Percentiles rank a stretch among this genome's conserved stretches.
These are phyloP conservation scores for Magnaporthiopsis incrustans DNA, from an alignment of 2,329 filamentous ascomycete species.

Conservation along the genomic window DNA sequence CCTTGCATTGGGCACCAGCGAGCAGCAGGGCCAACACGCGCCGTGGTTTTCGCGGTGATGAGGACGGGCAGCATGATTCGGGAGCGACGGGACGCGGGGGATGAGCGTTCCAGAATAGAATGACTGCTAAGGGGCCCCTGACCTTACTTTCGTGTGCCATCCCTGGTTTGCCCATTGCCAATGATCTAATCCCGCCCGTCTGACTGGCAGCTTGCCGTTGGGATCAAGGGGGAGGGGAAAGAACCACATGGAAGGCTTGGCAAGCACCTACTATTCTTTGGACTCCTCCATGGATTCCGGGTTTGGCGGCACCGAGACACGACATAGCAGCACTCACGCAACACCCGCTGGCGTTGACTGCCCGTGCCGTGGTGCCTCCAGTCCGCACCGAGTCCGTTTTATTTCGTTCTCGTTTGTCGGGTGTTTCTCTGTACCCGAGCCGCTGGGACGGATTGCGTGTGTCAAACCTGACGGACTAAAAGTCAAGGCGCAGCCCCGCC, in stretches of 20 bases:
- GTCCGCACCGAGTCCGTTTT: too few relatives aligned
- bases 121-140: not conserved
- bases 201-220: not conserved
- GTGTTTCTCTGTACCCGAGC: not conserved
- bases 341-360: not conserved
- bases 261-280: not conserved
- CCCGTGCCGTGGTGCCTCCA: not conserved
- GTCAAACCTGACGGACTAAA: not conserved
- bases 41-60: not conserved
- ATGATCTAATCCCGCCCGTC: not conserved
- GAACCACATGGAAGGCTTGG: not conserved
- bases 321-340: too few relatives aligned
- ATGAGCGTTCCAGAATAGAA: slow-evolving; percentile 9
- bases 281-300: not conserved
- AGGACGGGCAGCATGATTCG: not conserved
- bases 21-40: not conserved
- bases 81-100: slow-evolving; percentile 7
- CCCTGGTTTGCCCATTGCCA: not conserved
- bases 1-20: not conserved
- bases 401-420: too few relatives aligned
- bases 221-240: not conserved
- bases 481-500: not conserved
- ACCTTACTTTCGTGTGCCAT: not conserved
- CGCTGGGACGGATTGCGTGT: not conserved
- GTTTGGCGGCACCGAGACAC: too few relatives aligned